Conservation (phyloP, 495 filamentous ascomycete genomes). For the Xylaria longipes region DNA sequence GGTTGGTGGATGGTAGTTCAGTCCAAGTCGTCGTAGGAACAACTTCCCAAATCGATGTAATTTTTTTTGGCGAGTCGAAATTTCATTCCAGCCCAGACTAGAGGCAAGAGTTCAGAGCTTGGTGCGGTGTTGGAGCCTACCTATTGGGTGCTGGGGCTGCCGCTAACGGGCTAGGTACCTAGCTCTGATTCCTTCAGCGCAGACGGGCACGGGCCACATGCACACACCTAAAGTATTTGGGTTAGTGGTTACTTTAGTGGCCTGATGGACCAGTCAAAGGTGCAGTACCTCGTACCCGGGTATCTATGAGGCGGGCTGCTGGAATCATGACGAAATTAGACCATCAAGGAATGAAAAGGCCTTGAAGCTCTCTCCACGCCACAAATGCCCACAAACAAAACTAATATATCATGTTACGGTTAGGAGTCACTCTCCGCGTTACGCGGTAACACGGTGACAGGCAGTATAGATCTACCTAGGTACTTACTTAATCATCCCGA, state of each 20-base stretch:
- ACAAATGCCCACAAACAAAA: background rate
- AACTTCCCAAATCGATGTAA: slow-evolving; percentile 13
- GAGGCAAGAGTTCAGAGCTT: background rate
- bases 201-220: background rate
- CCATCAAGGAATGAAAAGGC: background rate
- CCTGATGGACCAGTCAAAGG: background rate
- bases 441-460: background rate
- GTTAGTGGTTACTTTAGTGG: background rate
- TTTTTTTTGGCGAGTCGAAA: slow-evolving; percentile 22
- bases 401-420: background rate
- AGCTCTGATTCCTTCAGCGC: background rate
- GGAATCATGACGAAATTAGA: slow-evolving; percentile 4
- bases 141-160: background rate
- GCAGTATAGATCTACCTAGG: background rate
- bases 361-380: background rate
- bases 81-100: background rate
- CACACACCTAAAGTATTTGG: background rate
- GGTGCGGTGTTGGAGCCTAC: background rate
- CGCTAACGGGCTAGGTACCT: background rate
- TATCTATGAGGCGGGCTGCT: background rate
- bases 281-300: background rate
- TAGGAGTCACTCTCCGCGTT: too few relatives aligned
- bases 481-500: too few relatives aligned
- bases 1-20: slow-evolving; percentile 13
- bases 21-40: slow-evolving; percentile 4